Evolutionary conservation across 1,284 basidiomycete genomes (phyloP).

Genomic region (Stygiomarasmius scandens): DNA sequence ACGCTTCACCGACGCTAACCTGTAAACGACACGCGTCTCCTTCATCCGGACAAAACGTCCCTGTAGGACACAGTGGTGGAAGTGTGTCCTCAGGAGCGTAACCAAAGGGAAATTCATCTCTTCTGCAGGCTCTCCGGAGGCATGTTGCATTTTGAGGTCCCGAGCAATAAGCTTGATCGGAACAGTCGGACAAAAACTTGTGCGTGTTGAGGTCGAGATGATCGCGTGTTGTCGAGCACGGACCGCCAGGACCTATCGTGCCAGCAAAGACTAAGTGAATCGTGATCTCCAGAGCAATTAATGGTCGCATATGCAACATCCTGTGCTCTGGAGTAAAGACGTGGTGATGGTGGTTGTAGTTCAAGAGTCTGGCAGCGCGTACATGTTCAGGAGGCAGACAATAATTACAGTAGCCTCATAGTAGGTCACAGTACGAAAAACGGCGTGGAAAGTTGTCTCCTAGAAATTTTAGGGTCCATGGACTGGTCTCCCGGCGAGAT

Average conservation of each 20-base stretch:
- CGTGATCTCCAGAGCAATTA: background rate
- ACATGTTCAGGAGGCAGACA: too few species aligned
- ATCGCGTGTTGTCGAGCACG: constrained; percentile 44
- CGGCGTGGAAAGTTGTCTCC: too few species aligned
- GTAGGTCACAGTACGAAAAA: too few species aligned
- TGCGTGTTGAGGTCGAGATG: constrained; percentile 61
- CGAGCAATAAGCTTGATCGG: constrained; percentile 62
- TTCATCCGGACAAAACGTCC: constrained; percentile 74
- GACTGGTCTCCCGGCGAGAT: background rate
- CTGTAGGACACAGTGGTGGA: constrained; percentile 59
- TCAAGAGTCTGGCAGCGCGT: too few species aligned
- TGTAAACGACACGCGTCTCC: constrained; percentile 60
- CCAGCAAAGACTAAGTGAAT: background rate
- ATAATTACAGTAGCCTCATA: too few species aligned
- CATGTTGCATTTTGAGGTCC: constrained; percentile 46
- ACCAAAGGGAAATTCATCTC: constrained; percentile 67
- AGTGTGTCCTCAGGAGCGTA: constrained; percentile 45
- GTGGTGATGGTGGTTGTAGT: background rate
- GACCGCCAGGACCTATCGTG: constrained; percentile 2
- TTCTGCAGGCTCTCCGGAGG: constrained; percentile 53
- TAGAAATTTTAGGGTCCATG: background rate
- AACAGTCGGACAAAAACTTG: constrained; percentile 68
- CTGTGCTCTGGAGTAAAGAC: background rate
- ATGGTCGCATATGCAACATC: background rate
- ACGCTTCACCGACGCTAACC: constrained; percentile 49